Evolutionary conservation across 2,329 filamentous ascomycete species (phyloP), one percentile per base, ranked within the genome.

Genomic region (Trichoderma arundinaceum): DNA sequence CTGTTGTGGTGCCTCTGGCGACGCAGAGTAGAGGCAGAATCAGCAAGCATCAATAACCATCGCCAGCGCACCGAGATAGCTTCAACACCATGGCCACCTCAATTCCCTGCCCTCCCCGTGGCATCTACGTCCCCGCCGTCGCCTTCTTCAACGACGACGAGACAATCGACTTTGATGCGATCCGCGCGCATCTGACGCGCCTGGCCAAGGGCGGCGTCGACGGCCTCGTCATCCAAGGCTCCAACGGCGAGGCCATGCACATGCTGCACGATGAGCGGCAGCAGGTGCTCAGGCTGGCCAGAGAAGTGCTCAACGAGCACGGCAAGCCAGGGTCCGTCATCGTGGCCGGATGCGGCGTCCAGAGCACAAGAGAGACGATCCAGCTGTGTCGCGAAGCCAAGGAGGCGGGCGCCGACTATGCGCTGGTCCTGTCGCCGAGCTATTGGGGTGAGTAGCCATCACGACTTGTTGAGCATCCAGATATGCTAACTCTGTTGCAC

Each of bases 221-320:
- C 28, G 91, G 91, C 12, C 83, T 95, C 57, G 90, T 91, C 56
- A 92, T 90, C 9, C 91, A 94, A 75, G 92, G 92, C 52, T 92
- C 89, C 73, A 95, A 94, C 73, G 92, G 92, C 72, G 92, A 95
- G 80, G 91, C 91, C 5, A 91, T 92, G 17, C 91, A 94, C 74
- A 83, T 95, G 35, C 88, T 88, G 33, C 88, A 89, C 70, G 81
- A 84, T 28, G 92, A 94, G 78, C 87, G 91, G 65, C 84, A 86
- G 48, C 80, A 87, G 61, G 86, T 94, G 69, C 92, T 77, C 81
- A 4, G 80, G 82, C 70, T 82, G 91, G 78, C 90, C 89, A 35
- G 59, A 2, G 17, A 49, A 3, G 44, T 68, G 6, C 51, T 68
- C 13, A 9, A 39, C 22, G 59, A 64, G 46, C 58, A 66, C 19